Percentiles rank a stretch among this genome's conserved stretches.
Conservation (phyloP, 495 filamentous ascomycete genomes). For the Penicillium robsamsonii region DNA sequence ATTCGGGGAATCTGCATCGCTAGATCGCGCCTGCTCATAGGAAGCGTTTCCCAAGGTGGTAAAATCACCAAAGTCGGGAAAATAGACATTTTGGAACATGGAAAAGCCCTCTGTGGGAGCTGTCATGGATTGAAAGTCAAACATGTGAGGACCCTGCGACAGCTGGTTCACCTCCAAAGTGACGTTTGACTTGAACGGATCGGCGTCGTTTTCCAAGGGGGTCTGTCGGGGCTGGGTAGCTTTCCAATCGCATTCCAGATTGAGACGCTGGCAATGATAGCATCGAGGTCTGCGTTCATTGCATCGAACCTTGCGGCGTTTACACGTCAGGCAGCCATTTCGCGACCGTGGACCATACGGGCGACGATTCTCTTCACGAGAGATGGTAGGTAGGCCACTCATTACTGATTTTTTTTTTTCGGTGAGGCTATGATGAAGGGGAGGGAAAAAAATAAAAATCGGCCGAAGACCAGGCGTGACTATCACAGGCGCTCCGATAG, state of each 20-base stretch:
- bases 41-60: background rate
- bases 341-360: conserved; percentile 15
- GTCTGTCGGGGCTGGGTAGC: background rate
- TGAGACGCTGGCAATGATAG: conserved; percentile 34
- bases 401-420: background rate
- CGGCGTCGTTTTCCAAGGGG: conserved; percentile 1
- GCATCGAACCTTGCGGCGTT: conserved; percentile 25
- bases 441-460: background rate
- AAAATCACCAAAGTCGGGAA: conserved; percentile 1
- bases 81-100: background rate
- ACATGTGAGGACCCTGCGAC: background rate
- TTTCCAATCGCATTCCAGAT: conserved; percentile 15
- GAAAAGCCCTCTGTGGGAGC: background rate
- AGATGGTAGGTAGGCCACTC: background rate
- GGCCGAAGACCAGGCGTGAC: background rate
- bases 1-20: background rate
- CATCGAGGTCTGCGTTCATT: conserved; percentile 41
- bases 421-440: background rate
- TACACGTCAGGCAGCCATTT: conserved; percentile 19
- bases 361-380: conserved; percentile 1
- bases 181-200: background rate
- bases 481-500: background rate
- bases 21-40: background rate
- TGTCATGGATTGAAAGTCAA: background rate
- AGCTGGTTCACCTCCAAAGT: background rate